phyloP scores from a whole-genome alignment of 805 yeast genomes.

The Kazachstania taianensis region DNA sequence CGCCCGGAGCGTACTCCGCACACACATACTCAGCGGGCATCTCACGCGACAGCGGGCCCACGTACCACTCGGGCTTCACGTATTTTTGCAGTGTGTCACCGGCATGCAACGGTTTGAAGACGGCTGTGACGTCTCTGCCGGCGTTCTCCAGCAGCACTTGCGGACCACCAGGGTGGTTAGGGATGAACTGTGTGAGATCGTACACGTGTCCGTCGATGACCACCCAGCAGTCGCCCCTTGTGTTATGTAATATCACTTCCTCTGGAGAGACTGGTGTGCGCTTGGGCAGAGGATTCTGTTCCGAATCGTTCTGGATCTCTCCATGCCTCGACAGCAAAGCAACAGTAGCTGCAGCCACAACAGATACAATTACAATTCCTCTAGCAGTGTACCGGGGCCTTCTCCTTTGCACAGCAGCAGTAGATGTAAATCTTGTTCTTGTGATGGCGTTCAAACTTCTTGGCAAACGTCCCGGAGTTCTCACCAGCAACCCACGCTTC shows the following conservation, averaged over 20 bases:
- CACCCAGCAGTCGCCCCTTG: constrained; percentile 75
- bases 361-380: no score
- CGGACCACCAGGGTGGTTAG: constrained; percentile 73
- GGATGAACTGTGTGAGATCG: constrained; percentile 62
- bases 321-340: background rate
- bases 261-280: constrained; percentile 21
- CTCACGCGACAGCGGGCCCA: constrained; percentile 43
- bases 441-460: no score
- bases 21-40: constrained; percentile 25
- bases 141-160: constrained; percentile 73
- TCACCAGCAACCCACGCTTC: no score
- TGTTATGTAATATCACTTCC: constrained; percentile 60
- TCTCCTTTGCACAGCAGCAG: no score
- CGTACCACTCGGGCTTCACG: constrained; percentile 47
- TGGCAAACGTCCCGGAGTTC: no score
- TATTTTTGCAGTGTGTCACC: constrained; percentile 67
- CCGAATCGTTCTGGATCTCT: background rate
- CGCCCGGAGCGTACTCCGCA: constrained; percentile 28
- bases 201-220: constrained; percentile 70
- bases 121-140: constrained; percentile 72
- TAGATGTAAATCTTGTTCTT: no score
- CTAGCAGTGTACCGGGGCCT: no score
- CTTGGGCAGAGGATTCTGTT: background rate
- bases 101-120: constrained; percentile 86
- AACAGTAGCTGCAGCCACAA: no score